A percentile compares a stretch with the other conserved stretches of the same genome.
Conservation (phyloP, 768 basidiomycete genomes). For the Tylopilus sp. region DNA sequence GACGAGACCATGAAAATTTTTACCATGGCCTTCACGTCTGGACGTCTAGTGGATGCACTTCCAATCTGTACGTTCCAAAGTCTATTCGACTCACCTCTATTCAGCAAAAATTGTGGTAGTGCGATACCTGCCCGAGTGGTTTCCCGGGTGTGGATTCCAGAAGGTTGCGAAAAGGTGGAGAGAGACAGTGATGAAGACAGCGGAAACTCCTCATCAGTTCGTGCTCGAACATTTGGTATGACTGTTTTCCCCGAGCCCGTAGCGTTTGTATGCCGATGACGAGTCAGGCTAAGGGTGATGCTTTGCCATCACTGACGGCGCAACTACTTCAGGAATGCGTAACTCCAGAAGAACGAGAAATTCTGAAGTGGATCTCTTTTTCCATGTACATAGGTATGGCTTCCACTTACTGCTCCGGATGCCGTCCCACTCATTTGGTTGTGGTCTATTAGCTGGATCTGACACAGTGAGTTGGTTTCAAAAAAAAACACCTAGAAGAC, state of each 20-base stretch:
- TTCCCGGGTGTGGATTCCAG: not conserved
- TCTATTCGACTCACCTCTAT: too few species aligned
- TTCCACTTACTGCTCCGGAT: not conserved
- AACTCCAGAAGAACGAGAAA: slow-evolving; percentile 6
- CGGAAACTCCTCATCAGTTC: not conserved
- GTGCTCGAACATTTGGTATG: slow-evolving; percentile 4
- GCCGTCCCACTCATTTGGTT: not conserved
- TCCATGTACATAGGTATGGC: slow-evolving; percentile 10
- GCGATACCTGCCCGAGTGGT: slow-evolving; percentile 8
- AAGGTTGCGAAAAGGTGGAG: not conserved
- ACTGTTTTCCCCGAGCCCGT: not conserved
- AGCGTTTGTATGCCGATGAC: not conserved
- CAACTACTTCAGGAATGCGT: not conserved
- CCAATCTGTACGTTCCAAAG: slow-evolving; percentile 2
- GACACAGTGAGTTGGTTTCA: slow-evolving; percentile 21
- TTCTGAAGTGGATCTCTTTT: slow-evolving; percentile 12
- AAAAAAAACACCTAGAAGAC: not conserved
- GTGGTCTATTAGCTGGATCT: slow-evolving; percentile 21
- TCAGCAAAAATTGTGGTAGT: not conserved
- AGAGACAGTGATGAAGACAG: not conserved
- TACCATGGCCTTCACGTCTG: not conserved
- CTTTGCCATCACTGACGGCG: slow-evolving; percentile 8
- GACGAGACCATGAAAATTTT: slow-evolving; percentile 19
- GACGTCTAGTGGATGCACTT: slow-evolving; percentile 1
- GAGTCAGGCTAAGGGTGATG: slow-evolving; percentile 3